A percentile compares a stretch with the other conserved stretches of the same genome.
These are phyloP conservation scores for Xylaria sp. DNA, from an alignment of 2,329 filamentous ascomycete species.

Conservation along the genomic window DNA sequence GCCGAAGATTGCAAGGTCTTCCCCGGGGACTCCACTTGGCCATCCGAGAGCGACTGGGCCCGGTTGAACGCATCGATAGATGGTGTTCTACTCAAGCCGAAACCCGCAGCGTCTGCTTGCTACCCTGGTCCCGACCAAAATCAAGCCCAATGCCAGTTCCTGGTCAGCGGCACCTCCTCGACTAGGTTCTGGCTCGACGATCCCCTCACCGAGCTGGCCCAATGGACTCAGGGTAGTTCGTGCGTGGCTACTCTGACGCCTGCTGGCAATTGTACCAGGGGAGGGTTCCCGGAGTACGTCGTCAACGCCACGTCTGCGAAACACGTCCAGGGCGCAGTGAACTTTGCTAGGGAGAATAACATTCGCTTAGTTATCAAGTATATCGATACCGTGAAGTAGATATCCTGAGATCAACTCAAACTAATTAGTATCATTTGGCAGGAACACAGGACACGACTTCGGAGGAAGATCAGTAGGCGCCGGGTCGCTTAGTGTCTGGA, in stretches of 20 bases:
- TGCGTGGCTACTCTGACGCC: conserved; percentile 36
- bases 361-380: conserved; percentile 46
- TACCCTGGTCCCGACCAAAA: conserved; percentile 39
- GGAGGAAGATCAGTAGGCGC: conserved; percentile 52
- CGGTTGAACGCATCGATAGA: conserved; percentile 37
- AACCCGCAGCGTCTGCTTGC: conserved; percentile 40
- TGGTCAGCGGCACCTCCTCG: conserved; percentile 33
- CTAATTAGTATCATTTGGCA: conserved; percentile 44
- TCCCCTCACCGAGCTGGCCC: conserved; percentile 39
- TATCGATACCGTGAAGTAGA: neutral
- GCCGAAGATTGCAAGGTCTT: conserved; percentile 33
- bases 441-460: conserved; percentile 56
- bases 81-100: conserved; percentile 41
- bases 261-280: conserved; percentile 42
- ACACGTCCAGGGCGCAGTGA: conserved; percentile 44
- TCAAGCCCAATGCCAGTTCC: conserved; percentile 34
- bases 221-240: conserved; percentile 44
- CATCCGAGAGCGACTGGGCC: conserved; percentile 35
- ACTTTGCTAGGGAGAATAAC: conserved; percentile 44
- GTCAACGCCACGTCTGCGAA: conserved; percentile 45
- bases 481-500: conserved; percentile 56
- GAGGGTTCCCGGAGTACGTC: conserved; percentile 45
- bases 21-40: conserved; percentile 38
- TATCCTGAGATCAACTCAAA: neutral
- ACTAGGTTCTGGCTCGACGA: conserved; percentile 43